Base-by-base conservation (phyloP, 2,329 filamentous ascomycete species). In the Cladosporium sp. region DNA sequence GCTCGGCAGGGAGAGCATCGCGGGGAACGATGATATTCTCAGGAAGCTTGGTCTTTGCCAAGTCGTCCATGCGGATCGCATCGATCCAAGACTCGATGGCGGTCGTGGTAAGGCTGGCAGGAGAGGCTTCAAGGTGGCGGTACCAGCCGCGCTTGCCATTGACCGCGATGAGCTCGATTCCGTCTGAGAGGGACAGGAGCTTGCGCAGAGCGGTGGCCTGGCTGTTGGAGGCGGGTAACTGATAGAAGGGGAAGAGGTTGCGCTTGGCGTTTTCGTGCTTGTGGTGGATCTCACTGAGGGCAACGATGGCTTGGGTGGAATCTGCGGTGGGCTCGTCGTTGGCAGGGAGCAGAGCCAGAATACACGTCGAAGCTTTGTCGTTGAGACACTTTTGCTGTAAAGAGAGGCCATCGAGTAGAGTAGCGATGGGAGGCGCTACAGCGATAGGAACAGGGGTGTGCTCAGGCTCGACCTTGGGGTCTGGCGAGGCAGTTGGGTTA, bases 91-190 rank as follows among this genome's bases (percentile, higher is more conserved):
- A 78, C 76, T 96, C 90, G 30, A 99, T 78, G 14, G 19, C 28
- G 20, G 54, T 28, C 5, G 42, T 39, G 6, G 42, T 49, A 25
- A 81, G 83, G 56, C 82, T 78, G 6, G 63, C 59, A 22, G 80
- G 70, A 57, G 82, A 84, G 45, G 85, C 86, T 15, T 75, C 72
- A 72, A 90, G 94, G 59, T 82, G 84, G 67, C 88, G 88, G 84
- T 87, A 95, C 94, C 94, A 99, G 42, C 84, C 82, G 56, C 92
- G 86, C 68, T 92, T 91, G 34, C 84, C 88, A 73, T 97, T 97
- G 60, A 96, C 73, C 15, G 92, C 92, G 57, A 97, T 79, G 45
- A 97, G 75, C 69, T 92, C 86, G 15, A 91, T 77, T 1, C 78
- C 77, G 2, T 69, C 69, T 2, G 75, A 73, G 3, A 97, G 79